These are phyloP conservation scores for Eimeria tenella DNA, from an alignment of 169 alveolate genomes.

Conservation along the genomic window DNA sequence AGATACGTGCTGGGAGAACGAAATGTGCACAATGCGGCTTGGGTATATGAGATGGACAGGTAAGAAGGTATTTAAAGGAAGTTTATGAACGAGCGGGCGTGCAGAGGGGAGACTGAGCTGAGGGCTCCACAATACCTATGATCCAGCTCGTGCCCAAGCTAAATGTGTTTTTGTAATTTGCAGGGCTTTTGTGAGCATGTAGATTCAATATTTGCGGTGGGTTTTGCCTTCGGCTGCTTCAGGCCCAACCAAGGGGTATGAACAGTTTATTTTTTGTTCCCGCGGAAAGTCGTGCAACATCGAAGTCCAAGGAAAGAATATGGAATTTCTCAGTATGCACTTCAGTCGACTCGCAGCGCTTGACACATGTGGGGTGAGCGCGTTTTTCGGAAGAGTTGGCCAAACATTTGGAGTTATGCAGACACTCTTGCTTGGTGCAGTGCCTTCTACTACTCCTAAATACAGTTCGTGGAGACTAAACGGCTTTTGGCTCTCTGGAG, in stretches of 20 bases:
- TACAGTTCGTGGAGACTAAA: too few relatives aligned
- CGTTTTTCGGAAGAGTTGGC: background rate
- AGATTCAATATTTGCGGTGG: background rate
- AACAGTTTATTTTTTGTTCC: constrained; percentile 15
- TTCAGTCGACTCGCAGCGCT: constrained; percentile 61
- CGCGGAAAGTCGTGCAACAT: background rate
- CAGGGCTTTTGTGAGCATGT: too few relatives aligned
- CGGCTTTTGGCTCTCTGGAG: too few relatives aligned
- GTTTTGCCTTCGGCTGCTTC: background rate
- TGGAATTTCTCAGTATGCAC: constrained; percentile 63
- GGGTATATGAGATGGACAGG: constrained; percentile 72
- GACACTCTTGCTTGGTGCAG: too few relatives aligned
- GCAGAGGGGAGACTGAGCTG: background rate
- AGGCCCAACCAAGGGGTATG: constrained; percentile 45
- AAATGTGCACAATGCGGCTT: constrained; percentile 37
- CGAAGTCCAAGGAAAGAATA: constrained; percentile 41
- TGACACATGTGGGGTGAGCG: constrained; percentile 62
- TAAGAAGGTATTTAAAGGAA: background rate
- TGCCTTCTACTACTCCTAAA: too few relatives aligned
- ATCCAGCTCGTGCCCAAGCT: background rate
- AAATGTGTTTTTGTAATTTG: too few relatives aligned
- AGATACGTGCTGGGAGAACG: constrained; percentile 45
- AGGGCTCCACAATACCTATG: background rate
- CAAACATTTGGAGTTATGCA: background rate
- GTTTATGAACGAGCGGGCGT: background rate